Evolutionary conservation across 768 basidiomycete species (phyloP), one percentile per base, ranked within the genome.

Genomic region (Amanita phalloides): DNA sequence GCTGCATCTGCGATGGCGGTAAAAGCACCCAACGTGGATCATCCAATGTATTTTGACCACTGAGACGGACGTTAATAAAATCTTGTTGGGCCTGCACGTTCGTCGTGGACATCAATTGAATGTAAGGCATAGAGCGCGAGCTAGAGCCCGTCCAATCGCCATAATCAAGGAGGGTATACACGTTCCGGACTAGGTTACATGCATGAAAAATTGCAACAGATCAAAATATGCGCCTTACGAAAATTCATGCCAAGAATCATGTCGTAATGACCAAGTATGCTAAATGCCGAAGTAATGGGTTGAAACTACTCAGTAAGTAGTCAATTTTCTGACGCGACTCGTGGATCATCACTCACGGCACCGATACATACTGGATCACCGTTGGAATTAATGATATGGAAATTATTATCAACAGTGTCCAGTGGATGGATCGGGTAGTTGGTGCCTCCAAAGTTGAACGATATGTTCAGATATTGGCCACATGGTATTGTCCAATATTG

Each of bases 211-310:
- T 37, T 32, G 49, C 10, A 21, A n/a, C 8, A 36, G 30, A 14
- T 14, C 2, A 17, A 28, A 46, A 7, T 26, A 32, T 35, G 39
- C 41, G 3, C 65, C 84, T 58, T 65, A 89, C 86, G 52, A 69
- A 90, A 87, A 49, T 75, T 76, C 85, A 88, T 87, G 56, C 87
- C 87, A 45, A 89, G 73, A 58, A 90, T 86, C 73, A 89, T 81
- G 58, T 90, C 87, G 56, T 86, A 90, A 61, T 84, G 74, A 56
- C 86, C 84, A 25, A 86, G 74, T 38, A 87, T 56, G 68, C 84
- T 82, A 67, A 89, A 87, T 4, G 86, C 85, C 3, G 81, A 78
- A 11, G 86, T 86, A 56, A 89, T 86, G 2, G 87, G 88, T 72
- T 90, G 88, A 73, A 87, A 90, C 78, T 87, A 57, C 35, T 53